Evolutionary conservation across 768 basidiomycete genomes (phyloP).

Genomic region (Naganishia antarctica): DNA sequence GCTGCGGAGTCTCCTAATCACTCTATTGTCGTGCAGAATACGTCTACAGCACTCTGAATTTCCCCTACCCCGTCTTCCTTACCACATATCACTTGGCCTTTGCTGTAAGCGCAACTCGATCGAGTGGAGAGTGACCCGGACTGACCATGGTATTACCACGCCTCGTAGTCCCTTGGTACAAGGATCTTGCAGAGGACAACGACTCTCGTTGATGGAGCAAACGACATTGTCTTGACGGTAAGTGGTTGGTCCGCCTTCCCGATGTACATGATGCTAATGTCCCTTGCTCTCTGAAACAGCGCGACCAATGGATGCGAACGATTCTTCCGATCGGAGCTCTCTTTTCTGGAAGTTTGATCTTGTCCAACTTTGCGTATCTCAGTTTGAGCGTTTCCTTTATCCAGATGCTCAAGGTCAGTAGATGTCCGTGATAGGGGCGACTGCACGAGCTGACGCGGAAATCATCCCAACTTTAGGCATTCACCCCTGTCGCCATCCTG

Average conservation of each 20-base stretch:
- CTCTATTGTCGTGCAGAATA: constrained; percentile 33
- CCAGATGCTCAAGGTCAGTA: constrained; percentile 81
- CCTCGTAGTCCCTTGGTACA: constrained; percentile 39
- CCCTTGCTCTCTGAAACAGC: constrained; percentile 27
- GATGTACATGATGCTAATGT: too few species aligned
- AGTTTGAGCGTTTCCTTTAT: constrained; percentile 80
- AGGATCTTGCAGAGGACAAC: constrained; percentile 46
- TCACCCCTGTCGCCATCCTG: constrained; percentile 53
- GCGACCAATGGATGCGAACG: constrained; percentile 61
- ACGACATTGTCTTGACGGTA: constrained; percentile 59
- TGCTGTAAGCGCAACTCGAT: constrained; percentile 52
- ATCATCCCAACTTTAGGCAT: constrained; percentile 28
- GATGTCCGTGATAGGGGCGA: neutral
- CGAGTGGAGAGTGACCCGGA: neutral
- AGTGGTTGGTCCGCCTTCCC: constrained; percentile 23
- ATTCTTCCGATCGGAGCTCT: constrained; percentile 92
- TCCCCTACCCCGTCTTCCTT: constrained; percentile 86
- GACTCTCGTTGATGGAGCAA: constrained; percentile 47
- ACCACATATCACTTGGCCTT: constrained; percentile 79
- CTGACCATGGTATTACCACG: neutral
- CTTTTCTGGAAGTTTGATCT: constrained; percentile 86
- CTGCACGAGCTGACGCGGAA: neutral
- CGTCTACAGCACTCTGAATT: constrained; percentile 57
- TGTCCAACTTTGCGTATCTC: constrained; percentile 90
- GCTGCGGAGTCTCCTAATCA: neutral